phyloP scores from a whole-genome alignment of 768 basidiomycete genomes.

The Termitomyces eurrhizus region DNA sequence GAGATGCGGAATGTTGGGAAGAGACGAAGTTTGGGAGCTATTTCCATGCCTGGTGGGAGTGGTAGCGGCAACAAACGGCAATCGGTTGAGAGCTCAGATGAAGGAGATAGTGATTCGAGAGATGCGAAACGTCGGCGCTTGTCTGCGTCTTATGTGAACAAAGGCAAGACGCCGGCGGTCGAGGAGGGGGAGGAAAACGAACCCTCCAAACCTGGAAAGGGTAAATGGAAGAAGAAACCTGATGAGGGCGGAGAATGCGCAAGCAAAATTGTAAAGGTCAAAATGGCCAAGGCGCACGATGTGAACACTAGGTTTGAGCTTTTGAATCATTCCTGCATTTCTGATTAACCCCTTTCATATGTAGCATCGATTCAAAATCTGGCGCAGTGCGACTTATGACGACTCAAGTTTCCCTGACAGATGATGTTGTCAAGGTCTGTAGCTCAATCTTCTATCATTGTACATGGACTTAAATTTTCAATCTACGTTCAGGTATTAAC shows the following conservation, averaged over 20 bases:
- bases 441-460: neutral
- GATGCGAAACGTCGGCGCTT: constrained; percentile 10
- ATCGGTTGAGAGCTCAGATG: constrained; percentile 5
- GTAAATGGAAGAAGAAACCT: constrained; percentile 22
- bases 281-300: constrained; percentile 17
- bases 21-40: constrained; percentile 29
- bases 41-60: constrained; percentile 13
- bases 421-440: constrained; percentile 58
- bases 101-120: constrained; percentile 7
- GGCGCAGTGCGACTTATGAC: constrained; percentile 52
- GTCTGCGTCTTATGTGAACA: constrained; percentile 12
- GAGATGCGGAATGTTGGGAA: constrained; percentile 50
- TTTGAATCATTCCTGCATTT: neutral
- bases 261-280: constrained; percentile 8
- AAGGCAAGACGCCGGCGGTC: constrained; percentile 10
- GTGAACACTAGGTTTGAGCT: constrained; percentile 10
- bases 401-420: constrained; percentile 57
- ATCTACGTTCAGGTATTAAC: constrained; percentile 43
- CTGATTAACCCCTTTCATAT: neutral
- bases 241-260: constrained; percentile 11
- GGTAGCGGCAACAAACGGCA: constrained; percentile 14
- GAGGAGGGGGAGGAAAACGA: constrained; percentile 11
- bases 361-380: constrained; percentile 9
- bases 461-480: neutral
- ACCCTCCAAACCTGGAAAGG: constrained; percentile 13